Evolutionary conservation across 257 asterid genomes (phyloP).

Genomic region (Nicotiana sylvestris): DNA sequence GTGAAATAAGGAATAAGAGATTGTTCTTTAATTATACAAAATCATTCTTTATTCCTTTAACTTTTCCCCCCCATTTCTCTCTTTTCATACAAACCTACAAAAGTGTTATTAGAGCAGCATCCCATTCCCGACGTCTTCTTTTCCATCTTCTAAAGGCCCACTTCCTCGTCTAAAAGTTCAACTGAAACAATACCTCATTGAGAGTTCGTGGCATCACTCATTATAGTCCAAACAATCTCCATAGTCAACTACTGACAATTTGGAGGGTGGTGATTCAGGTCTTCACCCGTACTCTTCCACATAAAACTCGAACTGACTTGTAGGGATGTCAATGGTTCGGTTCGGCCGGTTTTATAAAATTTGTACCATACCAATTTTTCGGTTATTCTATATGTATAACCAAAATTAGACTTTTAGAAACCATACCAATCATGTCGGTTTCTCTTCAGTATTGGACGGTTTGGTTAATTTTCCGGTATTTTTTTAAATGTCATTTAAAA

Average conservation of each 20-base stretch:
- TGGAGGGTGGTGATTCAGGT: not conserved
- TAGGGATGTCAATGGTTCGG: not conserved
- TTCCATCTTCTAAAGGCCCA: not conserved
- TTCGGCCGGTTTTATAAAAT: no score
- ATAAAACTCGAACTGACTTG: not conserved
- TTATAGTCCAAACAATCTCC: not conserved
- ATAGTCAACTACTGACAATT: not conserved
- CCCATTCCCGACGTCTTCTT: not conserved
- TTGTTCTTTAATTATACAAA: not conserved
- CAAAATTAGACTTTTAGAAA: no score
- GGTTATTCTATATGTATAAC: no score
- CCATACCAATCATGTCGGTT: no score
- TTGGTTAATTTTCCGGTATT: no score
- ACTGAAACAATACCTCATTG: not conserved
- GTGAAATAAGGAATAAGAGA: not conserved
- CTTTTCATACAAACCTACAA: not conserved
- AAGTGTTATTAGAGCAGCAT: not conserved
- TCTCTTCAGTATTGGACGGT: no score
- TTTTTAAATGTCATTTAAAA: no score
- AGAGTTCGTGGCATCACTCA: not conserved
- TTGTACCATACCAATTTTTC: no score
- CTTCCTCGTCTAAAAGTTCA: not conserved
- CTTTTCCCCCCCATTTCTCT: not conserved
- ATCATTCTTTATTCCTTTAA: not conserved
- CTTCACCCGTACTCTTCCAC: not conserved